A percentile compares a stretch with the other conserved stretches of the same genome.
These are phyloP conservation scores for Fusarium begoniae DNA, from an alignment of 2,329 filamentous ascomycete genomes.

Conservation along the genomic window DNA sequence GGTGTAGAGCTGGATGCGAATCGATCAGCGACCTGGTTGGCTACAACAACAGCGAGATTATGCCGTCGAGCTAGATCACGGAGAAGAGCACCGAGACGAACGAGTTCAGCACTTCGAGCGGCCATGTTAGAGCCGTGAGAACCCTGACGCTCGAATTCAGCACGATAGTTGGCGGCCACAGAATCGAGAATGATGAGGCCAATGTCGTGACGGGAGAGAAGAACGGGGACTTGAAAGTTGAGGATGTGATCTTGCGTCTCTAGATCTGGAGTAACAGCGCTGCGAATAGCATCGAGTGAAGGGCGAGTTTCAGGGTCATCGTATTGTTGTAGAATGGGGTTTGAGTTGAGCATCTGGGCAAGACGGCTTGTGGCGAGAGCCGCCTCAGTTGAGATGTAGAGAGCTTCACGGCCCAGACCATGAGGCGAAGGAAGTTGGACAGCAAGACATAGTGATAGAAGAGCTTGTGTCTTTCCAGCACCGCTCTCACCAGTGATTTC, in stretches of 20 bases:
- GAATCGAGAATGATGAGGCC: constrained; percentile 90
- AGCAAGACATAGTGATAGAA: constrained; percentile 84
- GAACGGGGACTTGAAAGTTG: constrained; percentile 88
- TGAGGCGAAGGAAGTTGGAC: constrained; percentile 80
- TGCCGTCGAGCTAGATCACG: constrained; percentile 78
- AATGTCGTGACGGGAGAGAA: constrained; percentile 77
- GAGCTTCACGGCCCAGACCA: constrained; percentile 75
- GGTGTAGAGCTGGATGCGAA: constrained; percentile 58
- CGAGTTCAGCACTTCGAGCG: constrained; percentile 78
- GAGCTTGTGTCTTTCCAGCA: constrained; percentile 93
- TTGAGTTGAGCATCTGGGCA: constrained; percentile 75
- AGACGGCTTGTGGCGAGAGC: constrained; percentile 84
- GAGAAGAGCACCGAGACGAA: constrained; percentile 78
- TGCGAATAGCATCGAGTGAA: constrained; percentile 79
- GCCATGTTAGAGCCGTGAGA: constrained; percentile 69
- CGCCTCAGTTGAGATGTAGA: constrained; percentile 96
- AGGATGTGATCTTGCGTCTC: constrained; percentile 97
- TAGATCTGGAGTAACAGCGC: constrained; percentile 85
- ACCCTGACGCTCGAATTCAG: constrained; percentile 77
- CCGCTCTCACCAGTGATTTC: constrained; percentile 95
- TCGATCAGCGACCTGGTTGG: constrained; percentile 94
- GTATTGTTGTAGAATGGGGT: constrained; percentile 65
- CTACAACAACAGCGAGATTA: constrained; percentile 85
- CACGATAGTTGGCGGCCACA: constrained; percentile 94
- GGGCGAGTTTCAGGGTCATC: constrained; percentile 50